Percentiles rank a stretch among this genome's conserved stretches.
Conservation (phyloP, 2,329 filamentous ascomycete species). For the Colletotrichum ledebouriae region DNA sequence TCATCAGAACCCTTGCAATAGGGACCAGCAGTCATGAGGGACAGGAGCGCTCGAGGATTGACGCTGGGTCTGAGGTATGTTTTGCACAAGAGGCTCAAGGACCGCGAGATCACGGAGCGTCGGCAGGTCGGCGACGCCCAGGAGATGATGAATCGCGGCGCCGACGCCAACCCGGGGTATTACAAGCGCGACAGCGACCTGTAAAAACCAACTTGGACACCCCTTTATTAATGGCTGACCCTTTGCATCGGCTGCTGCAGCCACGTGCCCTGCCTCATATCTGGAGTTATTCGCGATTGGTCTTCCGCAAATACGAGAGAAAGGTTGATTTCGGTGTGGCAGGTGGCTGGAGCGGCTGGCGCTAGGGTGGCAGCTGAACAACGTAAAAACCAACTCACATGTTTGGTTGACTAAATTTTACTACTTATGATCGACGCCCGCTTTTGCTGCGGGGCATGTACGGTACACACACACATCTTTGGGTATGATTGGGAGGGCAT, state of each 20-base stretch:
- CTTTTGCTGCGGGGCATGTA: conserved; percentile 1
- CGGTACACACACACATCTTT: conserved; percentile 10
- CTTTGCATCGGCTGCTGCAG: neutral
- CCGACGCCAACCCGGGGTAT: conserved; percentile 42
- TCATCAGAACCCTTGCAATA: conserved; percentile 98
- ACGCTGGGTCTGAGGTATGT: conserved; percentile 67
- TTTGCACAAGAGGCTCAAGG: conserved; percentile 78
- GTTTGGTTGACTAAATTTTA: conserved; percentile 10
- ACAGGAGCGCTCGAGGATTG: conserved; percentile 75
- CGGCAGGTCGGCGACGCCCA: conserved; percentile 92
- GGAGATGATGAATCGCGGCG: conserved; percentile 74
- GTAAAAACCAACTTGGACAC: conserved; percentile 44
- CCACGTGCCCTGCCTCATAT: neutral
- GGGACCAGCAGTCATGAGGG: conserved; percentile 90
- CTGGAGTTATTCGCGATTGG: neutral
- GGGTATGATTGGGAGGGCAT: conserved; percentile 32
- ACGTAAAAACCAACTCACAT: conserved; percentile 20
- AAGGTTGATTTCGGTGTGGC: neutral
- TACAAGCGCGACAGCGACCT: conserved; percentile 53
- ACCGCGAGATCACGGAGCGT: conserved; percentile 83
- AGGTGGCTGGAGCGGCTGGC: conserved; percentile 1
- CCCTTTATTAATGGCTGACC: conserved; percentile 14
- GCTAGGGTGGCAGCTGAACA: neutral
- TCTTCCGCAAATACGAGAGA: too few species aligned
- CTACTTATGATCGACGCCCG: conserved; percentile 14